A percentile compares a stretch with the other conserved stretches of the same genome.
phyloP scores from a whole-genome alignment of 2,329 filamentous ascomycete species.

The Dothistroma septosporum region DNA sequence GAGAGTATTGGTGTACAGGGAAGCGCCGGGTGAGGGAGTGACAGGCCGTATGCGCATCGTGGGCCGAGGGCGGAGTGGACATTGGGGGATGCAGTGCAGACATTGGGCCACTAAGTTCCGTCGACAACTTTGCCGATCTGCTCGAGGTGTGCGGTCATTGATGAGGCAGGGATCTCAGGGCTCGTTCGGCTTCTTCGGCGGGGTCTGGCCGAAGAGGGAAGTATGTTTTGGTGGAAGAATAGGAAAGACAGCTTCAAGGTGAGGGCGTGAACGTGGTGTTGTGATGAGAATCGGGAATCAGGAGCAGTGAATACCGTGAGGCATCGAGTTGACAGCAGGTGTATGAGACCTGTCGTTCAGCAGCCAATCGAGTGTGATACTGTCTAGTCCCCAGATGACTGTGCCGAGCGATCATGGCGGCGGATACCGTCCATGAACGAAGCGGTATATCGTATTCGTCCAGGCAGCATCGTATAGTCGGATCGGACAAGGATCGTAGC shows the following conservation, averaged over 20 bases:
- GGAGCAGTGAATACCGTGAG: background rate
- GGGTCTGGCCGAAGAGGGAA: background rate
- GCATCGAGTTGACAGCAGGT: background rate
- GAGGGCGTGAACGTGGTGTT: background rate
- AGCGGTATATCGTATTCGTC: background rate
- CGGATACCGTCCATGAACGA: background rate
- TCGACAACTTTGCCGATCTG: background rate
- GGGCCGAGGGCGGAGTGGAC: conserved; percentile 3
- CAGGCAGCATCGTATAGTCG: background rate
- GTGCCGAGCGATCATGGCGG: background rate
- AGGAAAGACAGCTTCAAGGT: background rate
- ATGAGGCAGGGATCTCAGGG: background rate
- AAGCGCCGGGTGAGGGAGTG: background rate
- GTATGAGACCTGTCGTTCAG: background rate
- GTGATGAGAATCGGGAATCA: background rate
- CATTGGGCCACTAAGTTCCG: background rate
- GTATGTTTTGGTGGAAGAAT: background rate
- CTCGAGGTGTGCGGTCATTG: background rate
- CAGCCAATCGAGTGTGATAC: background rate
- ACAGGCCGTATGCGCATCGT: conserved; percentile 8
- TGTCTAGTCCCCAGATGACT: background rate
- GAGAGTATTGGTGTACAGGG: background rate
- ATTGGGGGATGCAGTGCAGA: conserved; percentile 1
- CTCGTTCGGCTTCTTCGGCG: background rate
- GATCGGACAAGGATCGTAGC: background rate